Evolutionary conservation across 805 yeast species (phyloP), one percentile per base, ranked within the genome.

Genomic region (Hanseniaspora nectarophila): DNA sequence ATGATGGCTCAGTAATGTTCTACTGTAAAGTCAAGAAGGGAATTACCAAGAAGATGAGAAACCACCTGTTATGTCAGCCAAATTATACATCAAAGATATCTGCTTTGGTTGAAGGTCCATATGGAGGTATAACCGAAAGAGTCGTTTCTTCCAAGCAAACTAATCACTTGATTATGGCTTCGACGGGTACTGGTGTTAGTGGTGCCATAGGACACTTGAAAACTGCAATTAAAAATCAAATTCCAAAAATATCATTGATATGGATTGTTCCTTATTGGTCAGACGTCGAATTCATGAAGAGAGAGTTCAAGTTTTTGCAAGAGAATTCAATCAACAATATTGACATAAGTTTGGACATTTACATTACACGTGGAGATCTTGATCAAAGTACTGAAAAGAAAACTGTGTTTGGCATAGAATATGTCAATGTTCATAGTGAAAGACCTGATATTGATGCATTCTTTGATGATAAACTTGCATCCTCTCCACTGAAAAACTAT

Each of bases 71-170:
- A n/a, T 58, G 57, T 13, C 45, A 58, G 44, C 66, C 64, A 2
- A 20, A 45, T 13, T 28, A 28, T 16, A 35, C 51, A 3, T 15
- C 40, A 16, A 33, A 13, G 15, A 46, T 55, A n/a, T 64, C 64
- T 59, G 70, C 73, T 15, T 64, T 71, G 12, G 59, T 78, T n/a
- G 83, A 78, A 58, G 83, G 83, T 1, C 80, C 82, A 1, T 78
- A 78, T 57, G 82, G 82, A 0, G 52, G 53, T 29, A 59, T 62
- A 20, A 56, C 58, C 13, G 59, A 67, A 4, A 69, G 70, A n/a
- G 61, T 68, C 48, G 35, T 42, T 18, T 49, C 53, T 8, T 60
- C 66, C 31, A 45, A 45, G 28, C 61, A 65, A 29, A 72, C 67
- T 59, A 67, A 67, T 38, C 66, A 66, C 16, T 70, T 70, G 4